phyloP scores from a whole-genome alignment of 805 yeast genomes.

The Torulaspora microellipsoides region DNA sequence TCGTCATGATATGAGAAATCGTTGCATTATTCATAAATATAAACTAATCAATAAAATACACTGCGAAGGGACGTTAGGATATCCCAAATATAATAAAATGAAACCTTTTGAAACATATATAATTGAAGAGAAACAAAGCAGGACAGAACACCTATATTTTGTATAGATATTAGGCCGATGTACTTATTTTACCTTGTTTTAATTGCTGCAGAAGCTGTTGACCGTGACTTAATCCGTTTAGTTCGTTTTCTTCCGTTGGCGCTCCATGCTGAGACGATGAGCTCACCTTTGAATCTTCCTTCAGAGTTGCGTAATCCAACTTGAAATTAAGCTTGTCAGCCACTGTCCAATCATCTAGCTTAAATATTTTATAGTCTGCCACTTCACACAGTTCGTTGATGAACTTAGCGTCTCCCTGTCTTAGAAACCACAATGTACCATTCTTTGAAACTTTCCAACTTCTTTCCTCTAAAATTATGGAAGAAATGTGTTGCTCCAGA shows the following conservation, averaged over 20 bases:
- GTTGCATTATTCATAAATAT: too few species aligned
- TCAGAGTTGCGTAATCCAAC: conserved; percentile 34
- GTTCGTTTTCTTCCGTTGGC: conserved; percentile 1
- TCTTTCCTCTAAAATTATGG: conserved; percentile 32
- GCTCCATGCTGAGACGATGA: conserved; percentile 2
- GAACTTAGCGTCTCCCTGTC: conserved; percentile 37
- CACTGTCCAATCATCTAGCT: conserved; percentile 42
- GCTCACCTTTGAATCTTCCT: conserved; percentile 8
- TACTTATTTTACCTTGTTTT: conserved; percentile 22
- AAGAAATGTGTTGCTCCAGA: conserved; percentile 38
- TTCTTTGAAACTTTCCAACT: conserved; percentile 38
- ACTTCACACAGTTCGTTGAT: conserved; percentile 39
- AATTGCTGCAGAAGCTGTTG: conserved; percentile 31
- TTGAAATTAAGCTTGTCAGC: conserved; percentile 40
- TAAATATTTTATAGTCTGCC: conserved; percentile 43
- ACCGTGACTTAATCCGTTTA: conserved; percentile 20
- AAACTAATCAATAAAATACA: too few species aligned
- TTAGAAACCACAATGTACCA: conserved; percentile 38
- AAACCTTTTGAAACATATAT: conserved; percentile 1
- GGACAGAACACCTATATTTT: not conserved
- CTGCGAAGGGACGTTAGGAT: not conserved
- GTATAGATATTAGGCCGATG: conserved; percentile 6
- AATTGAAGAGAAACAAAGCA: not conserved
- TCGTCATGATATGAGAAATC: too few species aligned
- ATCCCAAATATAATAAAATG: not conserved